Base-by-base conservation (phyloP, 2,329 filamentous ascomycete genomes). In the Amauroascus niger region DNA sequence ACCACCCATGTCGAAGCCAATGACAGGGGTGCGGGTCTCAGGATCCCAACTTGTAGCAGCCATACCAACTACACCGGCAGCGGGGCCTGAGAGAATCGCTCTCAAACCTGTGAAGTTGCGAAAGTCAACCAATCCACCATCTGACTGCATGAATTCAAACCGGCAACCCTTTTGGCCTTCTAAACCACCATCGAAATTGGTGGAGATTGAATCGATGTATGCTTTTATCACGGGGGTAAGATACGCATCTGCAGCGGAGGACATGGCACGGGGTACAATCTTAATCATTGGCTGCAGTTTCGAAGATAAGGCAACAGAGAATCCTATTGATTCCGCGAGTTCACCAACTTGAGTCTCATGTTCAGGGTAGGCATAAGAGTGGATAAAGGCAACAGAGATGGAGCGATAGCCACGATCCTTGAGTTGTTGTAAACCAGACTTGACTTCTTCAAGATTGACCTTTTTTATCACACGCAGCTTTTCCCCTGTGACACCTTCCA, bases 91-190 rank as follows among this genome's bases (percentile, higher is more conserved):
- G 3, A 96, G 67, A 55, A 96, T 95, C 1, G 89, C 90, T 62
- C 86, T 85, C 8, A 96, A 72, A 0, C 90, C 90, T 1, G 87
- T 93, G 65, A 96, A 96, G 61, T 76, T 67, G 52, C 69, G 70
- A 50, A 74, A 73, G 57, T 75, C 72, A 6, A 83, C 81, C 6
- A 84, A 68, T 3, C 81, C 81, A 47, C 88, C 88, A 59, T 94
- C 88, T 5, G 86, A 91, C 69, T 96, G 90, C 91, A 96, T 96
- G 62, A 96, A 96, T 67, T 96, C 90, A 70, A 90, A 96, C 58
- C 90, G 77, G 2, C 88, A 87, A 6, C 83, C 86, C 55, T 76
- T 83, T 6, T 76, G 71, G 0, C 87, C 87, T 46, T 81, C 81
- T 59, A 96, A 90, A 0, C 88, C 88, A 22, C 79, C 79, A 61